Percentiles rank a stretch among this genome's conserved stretches.
These are phyloP conservation scores for Asterella californica DNA, from an alignment of 225 moss, liverwort and hornwort species.

Conservation along the genomic window DNA sequence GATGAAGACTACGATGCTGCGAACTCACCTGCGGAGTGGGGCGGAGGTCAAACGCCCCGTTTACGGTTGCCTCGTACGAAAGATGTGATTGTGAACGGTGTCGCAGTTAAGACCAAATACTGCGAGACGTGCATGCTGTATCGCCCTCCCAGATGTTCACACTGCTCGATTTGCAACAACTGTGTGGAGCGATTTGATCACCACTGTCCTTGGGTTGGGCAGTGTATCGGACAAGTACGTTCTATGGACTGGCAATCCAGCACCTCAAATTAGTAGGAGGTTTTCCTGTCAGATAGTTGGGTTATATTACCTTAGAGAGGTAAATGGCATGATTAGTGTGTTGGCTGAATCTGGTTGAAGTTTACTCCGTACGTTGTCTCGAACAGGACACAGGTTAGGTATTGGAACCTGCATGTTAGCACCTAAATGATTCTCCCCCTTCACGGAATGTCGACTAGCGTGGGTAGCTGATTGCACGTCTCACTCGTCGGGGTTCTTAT, in stretches of 20 bases:
- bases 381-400: neutral
- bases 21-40: slow-evolving; percentile 74
- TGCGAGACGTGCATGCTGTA: slow-evolving; percentile 99
- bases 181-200: slow-evolving; percentile 96
- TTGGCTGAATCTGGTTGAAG: neutral
- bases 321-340: neutral
- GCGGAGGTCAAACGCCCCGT: slow-evolving; percentile 73
- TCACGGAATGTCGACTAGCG: neutral
- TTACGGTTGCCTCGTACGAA: slow-evolving; percentile 80
- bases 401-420: neutral
- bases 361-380: neutral
- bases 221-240: slow-evolving; percentile 91
- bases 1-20: slow-evolving; percentile 78
- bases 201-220: slow-evolving; percentile 99
- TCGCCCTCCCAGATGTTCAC: slow-evolving; percentile 93
- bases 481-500: neutral
- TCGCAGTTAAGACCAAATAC: slow-evolving; percentile 86
- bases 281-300: no score
- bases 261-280: no score
- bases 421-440: no score
- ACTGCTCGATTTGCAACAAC: slow-evolving; percentile 99
- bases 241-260: no score
- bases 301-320: no score
- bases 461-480: neutral
- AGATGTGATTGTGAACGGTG: slow-evolving; percentile 86